These are phyloP conservation scores for Aspergillus pseudotamarii DNA, from an alignment of 2,329 filamentous ascomycete genomes.

Conservation along the genomic window DNA sequence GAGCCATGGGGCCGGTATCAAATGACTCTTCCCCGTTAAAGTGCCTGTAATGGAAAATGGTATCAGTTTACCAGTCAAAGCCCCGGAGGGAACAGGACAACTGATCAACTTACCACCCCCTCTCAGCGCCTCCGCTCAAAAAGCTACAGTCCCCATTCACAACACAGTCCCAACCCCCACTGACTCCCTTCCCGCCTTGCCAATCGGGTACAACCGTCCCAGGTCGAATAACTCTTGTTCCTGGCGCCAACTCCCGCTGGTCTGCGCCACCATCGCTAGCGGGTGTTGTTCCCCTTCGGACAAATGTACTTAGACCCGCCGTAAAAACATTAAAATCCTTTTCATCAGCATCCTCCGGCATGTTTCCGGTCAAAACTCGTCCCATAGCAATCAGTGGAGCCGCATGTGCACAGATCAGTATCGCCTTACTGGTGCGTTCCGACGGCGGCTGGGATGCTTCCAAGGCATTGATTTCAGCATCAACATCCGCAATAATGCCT, in stretches of 20 bases:
- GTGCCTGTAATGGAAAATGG: slow-evolving; percentile 34
- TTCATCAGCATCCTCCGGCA: slow-evolving; percentile 70
- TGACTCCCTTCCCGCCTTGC: slow-evolving; percentile 63
- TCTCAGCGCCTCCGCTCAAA: slow-evolving; percentile 75
- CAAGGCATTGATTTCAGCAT: slow-evolving; percentile 53
- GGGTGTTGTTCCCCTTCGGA: slow-evolving; percentile 40
- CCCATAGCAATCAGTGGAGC: slow-evolving; percentile 87
- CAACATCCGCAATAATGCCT: slow-evolving; percentile 71
- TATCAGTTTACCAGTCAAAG: slow-evolving; percentile 27
- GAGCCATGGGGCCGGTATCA: slow-evolving; percentile 39
- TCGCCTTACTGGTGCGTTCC: slow-evolving; percentile 56
- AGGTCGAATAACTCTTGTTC: slow-evolving; percentile 31
- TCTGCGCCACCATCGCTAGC: background rate
- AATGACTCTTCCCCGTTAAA: slow-evolving; percentile 52
- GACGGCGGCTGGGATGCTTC: slow-evolving; percentile 52
- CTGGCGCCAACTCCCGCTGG: slow-evolving; percentile 24
- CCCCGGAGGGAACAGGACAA: slow-evolving; percentile 25
- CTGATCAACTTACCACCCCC: slow-evolving; percentile 73
- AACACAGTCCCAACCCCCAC: slow-evolving; percentile 78
- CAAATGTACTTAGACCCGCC: slow-evolving; percentile 74
- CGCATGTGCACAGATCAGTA: slow-evolving; percentile 87
- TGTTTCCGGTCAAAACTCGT: slow-evolving; percentile 73
- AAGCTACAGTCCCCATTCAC: slow-evolving; percentile 85
- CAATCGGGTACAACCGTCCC: slow-evolving; percentile 47
- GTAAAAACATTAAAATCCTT: slow-evolving; percentile 88